Conservation (phyloP, 2,329 filamentous ascomycete species). For the Xylaria hypoxylon region DNA sequence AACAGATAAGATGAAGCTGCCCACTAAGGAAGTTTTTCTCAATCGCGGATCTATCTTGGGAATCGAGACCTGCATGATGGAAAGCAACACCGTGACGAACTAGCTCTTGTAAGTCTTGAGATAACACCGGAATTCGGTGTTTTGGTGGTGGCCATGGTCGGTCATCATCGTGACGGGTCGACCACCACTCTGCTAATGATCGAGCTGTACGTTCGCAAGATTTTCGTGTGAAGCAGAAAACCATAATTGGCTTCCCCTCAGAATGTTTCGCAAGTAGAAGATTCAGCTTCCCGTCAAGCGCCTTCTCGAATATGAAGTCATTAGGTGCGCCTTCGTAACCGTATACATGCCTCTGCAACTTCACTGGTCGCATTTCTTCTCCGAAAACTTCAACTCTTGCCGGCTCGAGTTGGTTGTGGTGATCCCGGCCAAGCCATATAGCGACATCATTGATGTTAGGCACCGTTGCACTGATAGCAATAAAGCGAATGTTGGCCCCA, state of each 20-base stretch:
- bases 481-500: constrained; percentile 78
- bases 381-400: constrained; percentile 78
- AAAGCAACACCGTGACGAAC: constrained; percentile 74
- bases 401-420: constrained; percentile 68
- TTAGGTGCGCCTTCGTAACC: constrained; percentile 74
- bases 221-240: constrained; percentile 84
- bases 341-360: constrained; percentile 79
- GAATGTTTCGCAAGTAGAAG: constrained; percentile 75
- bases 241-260: constrained; percentile 79
- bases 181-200: constrained; percentile 75
- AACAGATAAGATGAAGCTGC: constrained; percentile 84
- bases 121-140: constrained; percentile 62
- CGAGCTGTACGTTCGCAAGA: constrained; percentile 76
- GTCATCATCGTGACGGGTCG: constrained; percentile 59
- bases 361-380: constrained; percentile 83
- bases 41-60: constrained; percentile 71
- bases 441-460: constrained; percentile 86
- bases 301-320: constrained; percentile 81
- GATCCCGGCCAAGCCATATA: constrained; percentile 78
- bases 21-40: constrained; percentile 77
- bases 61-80: constrained; percentile 81
- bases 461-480: constrained; percentile 85
- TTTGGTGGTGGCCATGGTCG: constrained; percentile 73
- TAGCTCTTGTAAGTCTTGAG: constrained; percentile 68
- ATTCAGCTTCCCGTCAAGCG: constrained; percentile 73